Base-by-base conservation (phyloP, 352 stramenopile species). In the Phytopythium aichiense region DNA sequence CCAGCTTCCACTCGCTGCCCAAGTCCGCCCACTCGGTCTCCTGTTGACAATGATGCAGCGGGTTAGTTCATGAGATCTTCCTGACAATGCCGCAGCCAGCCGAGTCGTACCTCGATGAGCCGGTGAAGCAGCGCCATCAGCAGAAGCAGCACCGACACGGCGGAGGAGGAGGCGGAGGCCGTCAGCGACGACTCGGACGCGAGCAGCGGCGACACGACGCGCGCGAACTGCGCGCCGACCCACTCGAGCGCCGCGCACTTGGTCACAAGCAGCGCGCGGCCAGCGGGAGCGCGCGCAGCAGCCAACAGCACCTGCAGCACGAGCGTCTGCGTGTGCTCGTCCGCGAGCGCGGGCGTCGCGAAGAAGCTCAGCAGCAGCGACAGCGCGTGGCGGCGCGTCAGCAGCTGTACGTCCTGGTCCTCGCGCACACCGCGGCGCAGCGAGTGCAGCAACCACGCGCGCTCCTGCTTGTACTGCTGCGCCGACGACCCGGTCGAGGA, bases 351-450 rank as follows among this genome's bases (percentile, higher is more conserved):
- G 4, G 87, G 93, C 30, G 65, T 67, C 40, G 59, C 63, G 67
- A 87, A 94, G 54, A 93, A 95, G 43, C 85, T 94, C 50, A 94
- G 60, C 33, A 95, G 63, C 65, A 95, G 90, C 12, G 83, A 80
- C 54, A 88, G 82, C 15, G 91, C 85, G 60, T 94, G 85, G 40
- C 87, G 87, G 23, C 81, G 87, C 37, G 87, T 76, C 20, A 95
- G 72, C 35, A 95, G 57, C 28, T 67, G 52, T 25, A 94, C 80
- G 56, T 95, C 87, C 1, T 69, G 60, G 46, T 95, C 81, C 13
- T 74, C 73, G 11, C 79, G 73, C 23, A 94, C 74, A 8, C 85
- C 85, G 25, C 85, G 83, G 46, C 85, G 78, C 51, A 95, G 68
- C 16, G 72, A 74, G 54, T 95, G 84, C 12, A 95, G 72, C 38